Evolutionary conservation across 768 basidiomycete species (phyloP).

Genomic region (Clitopilus hobsonii): DNA sequence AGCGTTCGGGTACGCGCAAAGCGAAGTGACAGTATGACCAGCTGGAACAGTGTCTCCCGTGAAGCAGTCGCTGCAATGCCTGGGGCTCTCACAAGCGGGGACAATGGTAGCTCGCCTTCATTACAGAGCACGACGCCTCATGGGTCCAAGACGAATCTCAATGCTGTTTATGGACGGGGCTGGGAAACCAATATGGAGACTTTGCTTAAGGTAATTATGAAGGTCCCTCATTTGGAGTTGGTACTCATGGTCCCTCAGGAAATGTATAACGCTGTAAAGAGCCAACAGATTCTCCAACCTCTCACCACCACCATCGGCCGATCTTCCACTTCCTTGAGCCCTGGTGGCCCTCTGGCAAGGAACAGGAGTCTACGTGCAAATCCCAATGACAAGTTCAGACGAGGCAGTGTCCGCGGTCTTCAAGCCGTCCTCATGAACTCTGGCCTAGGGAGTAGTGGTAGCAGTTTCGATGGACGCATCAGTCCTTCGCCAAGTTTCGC

Average conservation of each 20-base stretch:
- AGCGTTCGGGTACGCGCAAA: slow-evolving; percentile 55
- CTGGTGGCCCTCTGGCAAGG: slow-evolving; percentile 48
- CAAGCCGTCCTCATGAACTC: slow-evolving; percentile 67
- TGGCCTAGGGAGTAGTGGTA: slow-evolving; percentile 70
- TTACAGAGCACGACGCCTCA: slow-evolving; percentile 48
- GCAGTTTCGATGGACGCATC: slow-evolving; percentile 81
- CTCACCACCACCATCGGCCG: slow-evolving; percentile 42
- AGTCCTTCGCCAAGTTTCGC: slow-evolving; percentile 95
- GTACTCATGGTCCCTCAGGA: slow-evolving; percentile 46
- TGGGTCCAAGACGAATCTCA: slow-evolving; percentile 23
- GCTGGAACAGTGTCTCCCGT: slow-evolving; percentile 75
- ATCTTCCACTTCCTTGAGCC: slow-evolving; percentile 53
- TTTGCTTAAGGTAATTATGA: slow-evolving; percentile 64
- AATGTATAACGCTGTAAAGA: slow-evolving; percentile 91
- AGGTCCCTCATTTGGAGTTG: neutral
- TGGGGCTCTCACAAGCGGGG: slow-evolving; percentile 24
- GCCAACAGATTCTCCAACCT: slow-evolving; percentile 86
- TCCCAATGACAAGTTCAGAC: slow-evolving; percentile 78
- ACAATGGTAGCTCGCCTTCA: slow-evolving; percentile 63
- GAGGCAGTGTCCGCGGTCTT: slow-evolving; percentile 87
- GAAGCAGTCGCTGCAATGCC: slow-evolving; percentile 46
- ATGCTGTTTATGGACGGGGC: slow-evolving; percentile 50
- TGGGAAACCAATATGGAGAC: slow-evolving; percentile 89
- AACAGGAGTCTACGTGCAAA: slow-evolving; percentile 70
- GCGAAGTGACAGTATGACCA: slow-evolving; percentile 78